Evolutionary conservation across 768 basidiomycete genomes (phyloP).

Genomic region (Mycena vulgaris): DNA sequence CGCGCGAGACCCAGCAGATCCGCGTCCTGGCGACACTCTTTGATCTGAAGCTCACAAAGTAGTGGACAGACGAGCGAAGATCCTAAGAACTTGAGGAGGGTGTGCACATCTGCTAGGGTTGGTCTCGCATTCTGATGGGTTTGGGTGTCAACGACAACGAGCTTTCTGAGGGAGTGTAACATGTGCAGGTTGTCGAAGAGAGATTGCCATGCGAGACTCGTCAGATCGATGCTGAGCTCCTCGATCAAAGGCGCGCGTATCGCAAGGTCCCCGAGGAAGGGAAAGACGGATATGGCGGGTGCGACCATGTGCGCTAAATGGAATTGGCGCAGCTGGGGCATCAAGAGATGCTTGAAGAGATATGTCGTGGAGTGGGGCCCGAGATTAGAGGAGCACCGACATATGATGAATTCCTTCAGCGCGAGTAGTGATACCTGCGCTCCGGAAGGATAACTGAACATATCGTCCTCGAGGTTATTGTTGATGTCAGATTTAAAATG

Average conservation of each 20-base stretch:
- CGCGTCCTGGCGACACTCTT: not conserved
- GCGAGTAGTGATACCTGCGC: not conserved
- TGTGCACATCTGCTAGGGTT: too few relatives aligned
- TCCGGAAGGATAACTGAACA: not conserved
- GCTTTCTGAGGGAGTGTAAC: not conserved
- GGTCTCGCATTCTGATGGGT: not conserved
- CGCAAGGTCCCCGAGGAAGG: constrained; percentile 6
- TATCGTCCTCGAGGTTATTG: not conserved
- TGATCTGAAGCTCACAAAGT: not conserved
- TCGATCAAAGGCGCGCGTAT: not conserved
- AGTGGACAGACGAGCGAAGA: not conserved
- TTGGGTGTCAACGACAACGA: not conserved
- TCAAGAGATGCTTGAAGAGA: not conserved
- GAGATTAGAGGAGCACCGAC: not conserved
- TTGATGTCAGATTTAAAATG: not conserved
- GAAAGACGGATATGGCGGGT: not conserved
- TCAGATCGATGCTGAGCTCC: constrained; percentile 1
- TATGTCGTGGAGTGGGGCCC: not conserved
- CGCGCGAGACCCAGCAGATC: not conserved
- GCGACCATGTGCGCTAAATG: not conserved
- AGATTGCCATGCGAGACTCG: not conserved
- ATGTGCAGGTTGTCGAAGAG: not conserved
- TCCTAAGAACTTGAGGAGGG: too few relatives aligned
- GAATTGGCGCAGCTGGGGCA: constrained; percentile 9
- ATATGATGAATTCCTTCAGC: not conserved